Evolutionary conservation across 1,139 yeast species (phyloP).

Genomic region (Hansenula anomala): DNA sequence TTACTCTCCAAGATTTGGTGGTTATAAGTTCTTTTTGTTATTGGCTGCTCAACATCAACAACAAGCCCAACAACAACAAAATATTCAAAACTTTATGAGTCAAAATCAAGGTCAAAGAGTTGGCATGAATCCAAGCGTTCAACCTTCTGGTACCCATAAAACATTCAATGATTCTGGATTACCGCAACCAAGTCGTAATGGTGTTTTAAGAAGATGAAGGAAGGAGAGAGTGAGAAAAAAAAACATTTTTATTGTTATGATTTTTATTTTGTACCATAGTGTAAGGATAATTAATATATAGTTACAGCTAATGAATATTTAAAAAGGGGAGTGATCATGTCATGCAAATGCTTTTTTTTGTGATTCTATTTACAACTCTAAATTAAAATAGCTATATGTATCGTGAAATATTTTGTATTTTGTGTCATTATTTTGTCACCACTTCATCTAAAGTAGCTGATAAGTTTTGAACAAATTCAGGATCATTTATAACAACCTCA

Average conservation of each 20-base stretch:
- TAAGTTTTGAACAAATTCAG: conserved; percentile 1
- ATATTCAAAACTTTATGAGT: conserved; percentile 6
- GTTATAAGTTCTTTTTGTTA: conserved; percentile 18
- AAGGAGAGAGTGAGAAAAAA: no score
- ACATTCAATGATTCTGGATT: background rate
- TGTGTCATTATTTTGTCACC: background rate
- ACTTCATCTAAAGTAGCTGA: background rate
- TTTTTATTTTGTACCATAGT: no score
- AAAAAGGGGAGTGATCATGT: background rate
- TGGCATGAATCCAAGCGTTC: conserved; percentile 1
- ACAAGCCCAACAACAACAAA: conserved; percentile 12
- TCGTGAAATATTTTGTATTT: no score
- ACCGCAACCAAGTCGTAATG: conserved; percentile 21
- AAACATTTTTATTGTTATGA: no score
- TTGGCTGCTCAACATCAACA: conserved; percentile 12
- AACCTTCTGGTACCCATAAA: background rate
- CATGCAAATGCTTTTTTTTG: no score
- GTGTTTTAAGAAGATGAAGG: conserved; percentile 16
- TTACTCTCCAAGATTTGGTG: conserved; percentile 19
- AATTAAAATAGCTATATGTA: no score
- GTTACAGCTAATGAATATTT: no score
- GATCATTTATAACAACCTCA: background rate
- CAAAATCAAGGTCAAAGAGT: conserved; percentile 2
- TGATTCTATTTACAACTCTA: no score
- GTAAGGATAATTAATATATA: no score